phyloP scores from a whole-genome alignment of 2,329 filamentous ascomycete genomes.

The Diaporthe velutina region DNA sequence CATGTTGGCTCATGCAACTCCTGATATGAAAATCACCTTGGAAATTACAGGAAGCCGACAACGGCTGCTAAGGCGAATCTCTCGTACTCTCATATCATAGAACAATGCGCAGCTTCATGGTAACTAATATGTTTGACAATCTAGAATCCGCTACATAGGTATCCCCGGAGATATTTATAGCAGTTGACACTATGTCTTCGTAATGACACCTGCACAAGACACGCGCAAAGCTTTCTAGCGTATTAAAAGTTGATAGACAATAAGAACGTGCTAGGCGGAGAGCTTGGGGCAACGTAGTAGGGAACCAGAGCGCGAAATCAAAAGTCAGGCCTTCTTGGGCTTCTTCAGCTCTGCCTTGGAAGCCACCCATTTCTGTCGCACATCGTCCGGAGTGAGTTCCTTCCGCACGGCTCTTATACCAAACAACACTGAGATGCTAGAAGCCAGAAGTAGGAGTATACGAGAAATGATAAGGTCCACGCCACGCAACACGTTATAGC shows the following conservation, averaged over 20 bases:
- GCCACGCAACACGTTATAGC: conserved; percentile 19
- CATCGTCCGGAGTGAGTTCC: conserved; percentile 35
- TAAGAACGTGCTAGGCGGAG: no score
- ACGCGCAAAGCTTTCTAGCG: background rate
- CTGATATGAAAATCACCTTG: no score
- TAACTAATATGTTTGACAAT: background rate
- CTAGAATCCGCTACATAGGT: background rate
- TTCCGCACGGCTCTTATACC: conserved; percentile 33
- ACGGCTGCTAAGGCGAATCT: background rate
- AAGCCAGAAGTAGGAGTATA: conserved; percentile 25
- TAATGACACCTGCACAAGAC: background rate
- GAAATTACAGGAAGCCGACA: background rate
- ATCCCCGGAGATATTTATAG: no score
- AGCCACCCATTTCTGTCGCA: background rate
- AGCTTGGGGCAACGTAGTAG: background rate
- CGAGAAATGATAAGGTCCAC: conserved; percentile 31
- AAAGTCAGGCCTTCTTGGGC: background rate
- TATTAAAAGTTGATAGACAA: no score
- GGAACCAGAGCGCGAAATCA: background rate
- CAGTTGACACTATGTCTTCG: background rate
- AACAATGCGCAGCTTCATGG: background rate
- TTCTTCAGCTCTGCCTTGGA: background rate
- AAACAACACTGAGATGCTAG: conserved; percentile 27
- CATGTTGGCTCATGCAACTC: background rate
- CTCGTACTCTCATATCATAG: background rate